phyloP scores from a whole-genome alignment of 129 eudicot species.

The Chrysanthemum makinoi region DNA sequence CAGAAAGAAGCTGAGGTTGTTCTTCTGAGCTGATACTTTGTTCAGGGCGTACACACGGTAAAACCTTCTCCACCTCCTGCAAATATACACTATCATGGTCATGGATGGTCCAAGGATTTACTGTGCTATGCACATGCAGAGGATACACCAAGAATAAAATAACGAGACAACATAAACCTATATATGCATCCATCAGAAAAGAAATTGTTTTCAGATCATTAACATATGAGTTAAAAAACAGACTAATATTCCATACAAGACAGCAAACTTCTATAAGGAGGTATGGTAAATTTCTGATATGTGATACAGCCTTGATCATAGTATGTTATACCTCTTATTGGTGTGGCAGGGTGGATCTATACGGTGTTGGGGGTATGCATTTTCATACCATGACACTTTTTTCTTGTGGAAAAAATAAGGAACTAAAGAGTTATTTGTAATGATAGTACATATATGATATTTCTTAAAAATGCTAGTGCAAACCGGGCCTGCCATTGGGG shows the following conservation, averaged over 20 bases:
- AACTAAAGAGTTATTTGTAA: no score
- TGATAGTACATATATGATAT: no score
- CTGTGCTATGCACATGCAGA: not conserved
- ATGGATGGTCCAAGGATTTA: not conserved
- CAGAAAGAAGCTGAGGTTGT: constrained; percentile 67
- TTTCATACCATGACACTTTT: no score
- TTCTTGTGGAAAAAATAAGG: no score
- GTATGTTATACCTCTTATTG: not conserved
- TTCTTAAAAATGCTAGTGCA: no score
- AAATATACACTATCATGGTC: constrained; percentile 21
- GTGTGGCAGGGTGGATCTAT: no score
- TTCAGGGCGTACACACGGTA: constrained; percentile 67
- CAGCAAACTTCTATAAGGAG: not conserved
- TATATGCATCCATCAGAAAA: no score
- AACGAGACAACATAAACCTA: not conserved
- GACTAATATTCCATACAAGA: no score
- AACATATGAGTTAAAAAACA: no score
- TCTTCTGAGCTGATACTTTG: constrained; percentile 72
- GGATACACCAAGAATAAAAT: constrained; percentile 3
- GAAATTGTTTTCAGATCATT: no score
- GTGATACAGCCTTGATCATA: not conserved
- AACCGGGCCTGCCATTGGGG: no score
- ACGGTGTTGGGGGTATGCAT: no score
- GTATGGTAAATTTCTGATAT: constrained; percentile 1
- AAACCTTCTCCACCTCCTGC: constrained; percentile 71